These are phyloP conservation scores for Erigeron philadelphicus DNA, from an alignment of 140 eudicot species.

Conservation along the genomic window DNA sequence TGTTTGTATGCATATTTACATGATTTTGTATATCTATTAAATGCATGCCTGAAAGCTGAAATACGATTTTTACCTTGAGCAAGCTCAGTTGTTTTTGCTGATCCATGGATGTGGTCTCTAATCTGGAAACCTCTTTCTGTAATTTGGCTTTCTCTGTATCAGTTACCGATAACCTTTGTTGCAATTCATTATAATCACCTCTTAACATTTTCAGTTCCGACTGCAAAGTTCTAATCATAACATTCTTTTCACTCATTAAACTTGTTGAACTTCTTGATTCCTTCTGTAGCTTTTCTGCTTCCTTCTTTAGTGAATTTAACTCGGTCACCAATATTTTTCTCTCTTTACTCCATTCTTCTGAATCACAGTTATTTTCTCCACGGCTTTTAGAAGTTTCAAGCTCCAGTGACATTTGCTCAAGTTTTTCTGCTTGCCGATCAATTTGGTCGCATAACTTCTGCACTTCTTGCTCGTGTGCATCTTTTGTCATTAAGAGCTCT, in stretches of 20 bases:
- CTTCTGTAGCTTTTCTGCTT: slow-evolving; percentile 38
- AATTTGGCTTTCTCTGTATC: slow-evolving; percentile 51
- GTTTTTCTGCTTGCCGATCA: slow-evolving; percentile 29
- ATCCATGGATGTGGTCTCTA: slow-evolving; percentile 26
- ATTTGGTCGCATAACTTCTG: slow-evolving; percentile 36
- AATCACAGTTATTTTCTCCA: slow-evolving; percentile 14
- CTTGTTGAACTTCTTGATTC: slow-evolving; percentile 43
- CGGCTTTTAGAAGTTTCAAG: slow-evolving; percentile 24
- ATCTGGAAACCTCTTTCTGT: slow-evolving; percentile 33
- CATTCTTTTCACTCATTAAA: slow-evolving; percentile 47
- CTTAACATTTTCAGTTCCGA: slow-evolving; percentile 52
- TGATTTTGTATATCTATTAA: slow-evolving; percentile 10
- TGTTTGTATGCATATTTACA: neutral
- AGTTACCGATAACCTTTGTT: slow-evolving; percentile 32
- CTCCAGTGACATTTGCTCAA: slow-evolving; percentile 33
- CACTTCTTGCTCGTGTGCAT: slow-evolving; percentile 36
- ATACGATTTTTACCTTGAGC: slow-evolving; percentile 31
- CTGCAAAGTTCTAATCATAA: slow-evolving; percentile 41
- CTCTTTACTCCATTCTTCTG: slow-evolving; percentile 24
- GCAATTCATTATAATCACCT: slow-evolving; percentile 45
- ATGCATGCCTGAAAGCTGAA: slow-evolving; percentile 18
- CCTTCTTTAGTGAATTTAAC: slow-evolving; percentile 37
- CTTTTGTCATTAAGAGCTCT: slow-evolving; percentile 45
- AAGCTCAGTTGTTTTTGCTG: slow-evolving; percentile 25
- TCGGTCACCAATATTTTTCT: slow-evolving; percentile 42